Percentiles rank a stretch among this genome's conserved stretches.
phyloP scores from a whole-genome alignment of 306 rosid species.

The Malus sylvestris region DNA sequence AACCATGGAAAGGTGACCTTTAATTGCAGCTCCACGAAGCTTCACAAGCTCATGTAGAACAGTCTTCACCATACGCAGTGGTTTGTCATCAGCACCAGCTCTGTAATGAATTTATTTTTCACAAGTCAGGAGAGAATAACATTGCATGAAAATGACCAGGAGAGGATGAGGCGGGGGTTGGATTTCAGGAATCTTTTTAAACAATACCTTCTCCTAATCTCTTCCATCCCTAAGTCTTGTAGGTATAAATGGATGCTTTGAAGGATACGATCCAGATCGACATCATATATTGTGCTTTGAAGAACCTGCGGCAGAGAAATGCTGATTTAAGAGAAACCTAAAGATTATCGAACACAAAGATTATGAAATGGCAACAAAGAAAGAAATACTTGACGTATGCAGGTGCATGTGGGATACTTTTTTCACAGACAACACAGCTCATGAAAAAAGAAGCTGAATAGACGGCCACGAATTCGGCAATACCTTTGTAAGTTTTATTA shows the following conservation, averaged over 20 bases:
- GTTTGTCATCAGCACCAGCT: conserved; percentile 99
- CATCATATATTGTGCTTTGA: conserved; percentile 93
- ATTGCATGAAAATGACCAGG: not conserved
- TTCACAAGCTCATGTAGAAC: conserved; percentile 97
- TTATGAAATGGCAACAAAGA: not conserved
- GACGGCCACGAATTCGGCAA: not conserved
- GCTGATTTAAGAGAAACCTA: not conserved
- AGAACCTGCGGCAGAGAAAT: conserved; percentile 63
- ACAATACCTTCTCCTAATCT: conserved; percentile 86
- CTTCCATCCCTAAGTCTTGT: conserved; percentile 99
- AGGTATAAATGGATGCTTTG: conserved; percentile 97
- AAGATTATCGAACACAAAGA: not conserved
- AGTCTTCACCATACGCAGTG: conserved; percentile 96
- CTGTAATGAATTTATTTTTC: conserved; percentile 26
- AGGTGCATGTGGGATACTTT: not conserved
- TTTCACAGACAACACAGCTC: not conserved
- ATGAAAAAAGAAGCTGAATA: not conserved
- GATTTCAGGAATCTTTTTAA: not conserved
- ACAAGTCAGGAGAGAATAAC: conserved; percentile 3
- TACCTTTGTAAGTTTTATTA: conserved; percentile 98
- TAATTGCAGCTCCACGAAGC: conserved; percentile 98
- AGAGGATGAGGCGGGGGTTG: not conserved
- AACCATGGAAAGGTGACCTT: conserved; percentile 99
- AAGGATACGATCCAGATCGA: conserved; percentile 87
- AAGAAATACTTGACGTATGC: not conserved